Base-by-base conservation (phyloP, 352 stramenopile species). In the Phytophthora lateralis region DNA sequence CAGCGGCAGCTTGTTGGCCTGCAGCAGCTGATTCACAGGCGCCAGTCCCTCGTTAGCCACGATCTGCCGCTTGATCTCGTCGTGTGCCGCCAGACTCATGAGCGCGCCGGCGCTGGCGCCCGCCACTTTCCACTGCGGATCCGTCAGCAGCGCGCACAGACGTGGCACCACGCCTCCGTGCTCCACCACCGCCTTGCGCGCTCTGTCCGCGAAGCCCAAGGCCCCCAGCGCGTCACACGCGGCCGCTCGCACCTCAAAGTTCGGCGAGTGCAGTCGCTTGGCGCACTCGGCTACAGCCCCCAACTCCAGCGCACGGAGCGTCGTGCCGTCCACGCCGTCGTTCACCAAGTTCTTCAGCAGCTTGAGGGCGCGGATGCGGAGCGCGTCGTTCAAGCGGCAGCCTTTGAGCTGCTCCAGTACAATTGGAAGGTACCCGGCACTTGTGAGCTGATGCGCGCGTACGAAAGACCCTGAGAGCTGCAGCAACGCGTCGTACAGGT, bases 291-390 rank as follows among this genome's bases (percentile, higher is more conserved):
- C 60, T 14, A 93, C 54, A 5, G 43, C 69, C 4, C 75, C 75
- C 2, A 91, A 68, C 27, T 93, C 82, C 48, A 93, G 65, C 4
- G 78, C 78, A 14, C 70, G 71, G 37, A 78, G 64, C 17, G 63
- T 76, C 2, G 82, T 91, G 38, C 45, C 42, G 45, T 82, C 71
- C 0, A 75, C 63, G 38, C 80, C 80, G 56, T 93, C 84, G 53
- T 93, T 93, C 44, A 90, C 37, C 12, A 90, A 20, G 17, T 85
- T 69, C 44, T 88, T 88, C 15, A 93, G 70, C 24, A 93, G 59
- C 20, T 81, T 66, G 17, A 93, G 69, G 15, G 75, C 76, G 34
- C 76, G 75, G 14, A 89, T 54, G 10, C 78, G 68, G 14, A 91
- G 53, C 27, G 44, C 60, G 35, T 70, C 54, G 27, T 70, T 73